These are phyloP conservation scores for Syncephalastrum racemosum DNA, from an alignment of 371 early-diverging fungal species.

Conservation along the genomic window DNA sequence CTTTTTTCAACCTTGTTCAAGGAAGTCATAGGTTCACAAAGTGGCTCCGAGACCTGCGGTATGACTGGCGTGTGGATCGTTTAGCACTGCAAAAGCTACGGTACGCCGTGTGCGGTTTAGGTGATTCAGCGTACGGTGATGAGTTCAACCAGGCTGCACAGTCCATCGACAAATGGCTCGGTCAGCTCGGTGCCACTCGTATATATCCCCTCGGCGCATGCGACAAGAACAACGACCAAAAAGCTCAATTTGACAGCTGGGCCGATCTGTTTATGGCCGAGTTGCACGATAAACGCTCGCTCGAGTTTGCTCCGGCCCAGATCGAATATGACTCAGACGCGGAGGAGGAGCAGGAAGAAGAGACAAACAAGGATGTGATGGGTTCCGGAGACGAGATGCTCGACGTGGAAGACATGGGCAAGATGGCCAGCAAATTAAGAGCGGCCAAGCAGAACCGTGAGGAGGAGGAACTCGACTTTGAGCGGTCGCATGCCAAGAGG, in stretches of 20 bases:
- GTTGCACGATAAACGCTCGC: constrained; percentile 41
- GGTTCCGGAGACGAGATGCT: constrained; percentile 62
- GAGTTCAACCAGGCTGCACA: constrained; percentile 63
- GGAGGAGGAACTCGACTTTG: constrained; percentile 58
- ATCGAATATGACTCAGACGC: constrained; percentile 58
- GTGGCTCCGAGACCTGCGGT: constrained; percentile 69
- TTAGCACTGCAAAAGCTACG: constrained; percentile 56
- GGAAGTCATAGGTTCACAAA: constrained; percentile 30
- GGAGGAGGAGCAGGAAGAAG: constrained; percentile 46
- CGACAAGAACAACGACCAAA: constrained; percentile 66
- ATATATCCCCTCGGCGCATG: constrained; percentile 69
- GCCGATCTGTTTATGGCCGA: constrained; percentile 45
- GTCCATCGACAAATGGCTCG: constrained; percentile 66
- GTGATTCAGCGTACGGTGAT: constrained; percentile 72
- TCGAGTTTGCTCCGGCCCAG: constrained; percentile 44
- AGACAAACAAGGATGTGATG: constrained; percentile 36
- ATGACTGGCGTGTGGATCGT: constrained; percentile 70
- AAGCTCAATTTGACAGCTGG: constrained; percentile 60
- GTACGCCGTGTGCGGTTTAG: constrained; percentile 76
- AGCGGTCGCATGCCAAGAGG: constrained; percentile 48
- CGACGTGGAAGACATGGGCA: constrained; percentile 79
- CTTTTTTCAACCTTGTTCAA: not conserved
- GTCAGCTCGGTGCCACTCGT: constrained; percentile 67
- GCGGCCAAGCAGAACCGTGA: constrained; percentile 55
- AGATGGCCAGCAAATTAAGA: constrained; percentile 60